Conservation (phyloP, 768 basidiomycete genomes). For the Coprinellus aureogranulatus region DNA sequence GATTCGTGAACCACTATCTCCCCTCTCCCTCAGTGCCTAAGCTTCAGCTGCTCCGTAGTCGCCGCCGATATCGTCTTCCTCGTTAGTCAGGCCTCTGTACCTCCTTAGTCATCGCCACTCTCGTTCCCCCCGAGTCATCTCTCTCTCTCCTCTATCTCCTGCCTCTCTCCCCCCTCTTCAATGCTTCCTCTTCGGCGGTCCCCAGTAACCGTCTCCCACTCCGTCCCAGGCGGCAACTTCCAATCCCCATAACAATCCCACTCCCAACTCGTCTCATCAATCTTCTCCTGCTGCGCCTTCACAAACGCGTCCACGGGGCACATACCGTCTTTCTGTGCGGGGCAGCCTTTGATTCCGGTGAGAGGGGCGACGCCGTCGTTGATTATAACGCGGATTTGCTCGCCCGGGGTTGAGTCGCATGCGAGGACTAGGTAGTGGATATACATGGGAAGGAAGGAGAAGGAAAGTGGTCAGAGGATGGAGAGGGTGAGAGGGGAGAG, state of each 20-base stretch:
- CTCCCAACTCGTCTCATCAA: slow-evolving; percentile 65
- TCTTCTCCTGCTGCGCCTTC: slow-evolving; percentile 61
- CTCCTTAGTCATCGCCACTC: too few species aligned
- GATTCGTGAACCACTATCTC: too few species aligned
- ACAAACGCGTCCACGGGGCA: slow-evolving; percentile 76
- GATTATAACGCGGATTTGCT: slow-evolving; percentile 78
- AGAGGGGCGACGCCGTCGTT: slow-evolving; percentile 87
- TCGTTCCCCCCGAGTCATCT: too few species aligned
- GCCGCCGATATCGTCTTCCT: too few species aligned
- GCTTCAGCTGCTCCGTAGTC: too few species aligned
- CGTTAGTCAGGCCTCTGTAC: too few species aligned
- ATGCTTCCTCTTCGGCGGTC: slow-evolving; percentile 42
- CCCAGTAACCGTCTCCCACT: slow-evolving; percentile 76
- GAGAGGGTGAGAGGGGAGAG: neutral
- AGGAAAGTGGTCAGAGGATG: slow-evolving; percentile 9
- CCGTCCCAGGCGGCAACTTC: slow-evolving; percentile 60
- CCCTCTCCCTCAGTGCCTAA: too few species aligned
- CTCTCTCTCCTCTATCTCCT: too few species aligned
- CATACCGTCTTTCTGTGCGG: slow-evolving; percentile 68
- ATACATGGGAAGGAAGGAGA: too few species aligned
- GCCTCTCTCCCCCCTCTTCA: too few species aligned
- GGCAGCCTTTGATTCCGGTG: slow-evolving; percentile 73
- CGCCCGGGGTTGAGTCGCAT: slow-evolving; percentile 48
- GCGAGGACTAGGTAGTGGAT: slow-evolving; percentile 65
- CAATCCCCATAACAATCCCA: slow-evolving; percentile 79